Base-by-base conservation (phyloP, 2,329 filamentous ascomycete genomes). In the Calonectria multiphialidica region DNA sequence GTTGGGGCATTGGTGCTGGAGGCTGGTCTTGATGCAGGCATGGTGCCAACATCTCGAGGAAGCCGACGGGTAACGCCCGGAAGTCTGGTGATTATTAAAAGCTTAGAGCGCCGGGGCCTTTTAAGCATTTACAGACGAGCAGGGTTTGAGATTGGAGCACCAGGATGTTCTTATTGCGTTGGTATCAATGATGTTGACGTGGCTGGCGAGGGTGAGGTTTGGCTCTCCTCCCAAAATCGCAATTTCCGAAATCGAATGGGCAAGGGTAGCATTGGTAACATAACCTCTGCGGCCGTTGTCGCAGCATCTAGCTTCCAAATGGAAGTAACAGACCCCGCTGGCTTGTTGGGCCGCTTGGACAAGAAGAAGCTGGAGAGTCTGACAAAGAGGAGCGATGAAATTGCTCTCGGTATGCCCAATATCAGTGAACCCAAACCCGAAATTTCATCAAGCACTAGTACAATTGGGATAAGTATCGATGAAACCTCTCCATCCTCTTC, bases 231-330 rank as follows among this genome's bases (percentile, higher is more conserved):
- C 18, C 53, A 57, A 8, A 57, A 57, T 35, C 33, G 53, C n/a
- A 57, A 57, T 40, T 57, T 57, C 23, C 53, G 53, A 3, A 57
- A 57, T 40, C 53, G 53, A 18, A 59, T 59, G 53, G 53, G 53
- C 6, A 59, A 59, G 23, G 53, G 53, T 18, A 59, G 53, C 21
- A 59, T 59, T 18, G 53, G 53, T 13, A 59, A 59, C 21, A 59
- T 59, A 6, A 59, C 33, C 10, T 59, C 33, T 3, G 53, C 33
- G 12, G 53, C 53, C 2, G 53, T 59, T 40, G 53, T 59, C 6
- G 53, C 53, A 7, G 53, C 53, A 16, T 59, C 53, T 1, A 59
- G 53, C 7, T 59, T 59, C 21, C 2, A 5, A 13, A 59, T 59
- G 53, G 12, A 40, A 59, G 53, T 59, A 10, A 40, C 33, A 12